Evolutionary conservation across 1,139 yeast genomes (phyloP).

Genomic region (Yamadazyma conglobata): DNA sequence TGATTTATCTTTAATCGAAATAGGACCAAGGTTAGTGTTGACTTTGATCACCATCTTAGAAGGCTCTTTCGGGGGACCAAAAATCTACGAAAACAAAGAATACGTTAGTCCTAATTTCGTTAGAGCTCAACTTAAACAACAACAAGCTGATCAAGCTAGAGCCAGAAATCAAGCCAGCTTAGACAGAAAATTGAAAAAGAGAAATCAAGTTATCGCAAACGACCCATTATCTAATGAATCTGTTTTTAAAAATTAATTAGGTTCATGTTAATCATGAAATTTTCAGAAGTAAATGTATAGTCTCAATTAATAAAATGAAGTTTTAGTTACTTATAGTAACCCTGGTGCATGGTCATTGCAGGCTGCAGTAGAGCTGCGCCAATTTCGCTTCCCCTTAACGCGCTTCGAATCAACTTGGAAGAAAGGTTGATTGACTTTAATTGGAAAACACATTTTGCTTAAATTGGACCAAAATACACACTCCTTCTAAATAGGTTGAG

Average conservation of each 20-base stretch:
- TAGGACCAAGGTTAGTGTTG: conserved; percentile 95
- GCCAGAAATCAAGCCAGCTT: conserved; percentile 77
- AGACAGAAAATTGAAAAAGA: conserved; percentile 69
- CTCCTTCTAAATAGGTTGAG: too few species aligned
- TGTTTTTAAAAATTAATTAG: conserved; percentile 48
- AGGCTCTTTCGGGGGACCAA: conserved; percentile 98
- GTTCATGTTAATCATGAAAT: too few species aligned
- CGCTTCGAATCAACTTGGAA: too few species aligned
- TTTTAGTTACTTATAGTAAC: too few species aligned
- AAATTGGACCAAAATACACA: too few species aligned
- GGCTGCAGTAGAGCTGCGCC: too few species aligned
- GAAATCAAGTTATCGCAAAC: conserved; percentile 69
- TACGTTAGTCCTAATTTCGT: conserved; percentile 94
- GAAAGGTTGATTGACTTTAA: too few species aligned
- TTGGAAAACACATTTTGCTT: too few species aligned
- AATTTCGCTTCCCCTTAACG: too few species aligned
- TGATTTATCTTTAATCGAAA: conserved; percentile 79
- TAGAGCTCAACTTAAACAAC: conserved; percentile 81
- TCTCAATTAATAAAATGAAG: too few species aligned
- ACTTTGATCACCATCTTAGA: conserved; percentile 89
- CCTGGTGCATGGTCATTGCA: too few species aligned
- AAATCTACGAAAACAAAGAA: conserved; percentile 94
- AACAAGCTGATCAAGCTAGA: conserved; percentile 77
- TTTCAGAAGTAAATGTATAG: too few species aligned
- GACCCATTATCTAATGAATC: conserved; percentile 85